Percentiles rank a stretch among this genome's conserved stretches.
Evolutionary conservation across 768 basidiomycete species (phyloP).

Genomic region (Galerina sulciceps): DNA sequence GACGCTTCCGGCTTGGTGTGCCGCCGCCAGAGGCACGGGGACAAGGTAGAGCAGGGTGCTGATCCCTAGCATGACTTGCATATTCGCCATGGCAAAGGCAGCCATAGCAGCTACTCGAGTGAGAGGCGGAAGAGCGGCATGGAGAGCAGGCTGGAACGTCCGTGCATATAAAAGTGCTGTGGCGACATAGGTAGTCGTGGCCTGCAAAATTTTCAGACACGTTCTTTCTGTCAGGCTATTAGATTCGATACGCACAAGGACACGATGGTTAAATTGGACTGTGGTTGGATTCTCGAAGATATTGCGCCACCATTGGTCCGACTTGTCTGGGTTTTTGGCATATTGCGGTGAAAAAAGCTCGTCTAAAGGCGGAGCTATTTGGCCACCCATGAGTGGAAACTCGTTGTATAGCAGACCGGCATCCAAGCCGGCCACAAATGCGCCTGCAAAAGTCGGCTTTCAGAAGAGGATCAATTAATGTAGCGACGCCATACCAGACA

Average conservation of each 20-base stretch:
- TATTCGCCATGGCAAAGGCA: conserved; percentile 80
- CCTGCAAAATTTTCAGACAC: conserved; percentile 46
- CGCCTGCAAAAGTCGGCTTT: conserved; percentile 56
- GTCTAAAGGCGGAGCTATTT: conserved; percentile 75
- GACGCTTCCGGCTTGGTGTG: conserved; percentile 96
- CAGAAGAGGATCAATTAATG: not conserved
- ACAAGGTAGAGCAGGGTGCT: conserved; percentile 91
- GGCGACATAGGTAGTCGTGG: conserved; percentile 80
- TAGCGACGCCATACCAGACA: conserved; percentile 69
- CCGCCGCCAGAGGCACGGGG: conserved; percentile 88
- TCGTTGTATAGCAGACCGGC: conserved; percentile 98
- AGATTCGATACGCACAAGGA: conserved; percentile 64
- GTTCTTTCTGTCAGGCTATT: not conserved
- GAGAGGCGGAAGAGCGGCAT: conserved; percentile 65
- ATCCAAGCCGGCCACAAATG: conserved; percentile 97
- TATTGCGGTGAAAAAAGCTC: conserved; percentile 85
- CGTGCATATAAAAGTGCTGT: conserved; percentile 66
- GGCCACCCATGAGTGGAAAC: conserved; percentile 95
- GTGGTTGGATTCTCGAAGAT: conserved; percentile 97
- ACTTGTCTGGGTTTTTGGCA: conserved; percentile 66
- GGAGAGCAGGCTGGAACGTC: conserved; percentile 60
- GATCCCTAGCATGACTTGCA: conserved; percentile 72
- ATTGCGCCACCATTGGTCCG: conserved; percentile 94
- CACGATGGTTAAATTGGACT: conserved; percentile 95
- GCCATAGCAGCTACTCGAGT: conserved; percentile 55